Conservation (phyloP, 768 basidiomycete genomes). For the Boletus rubroflammeus region DNA sequence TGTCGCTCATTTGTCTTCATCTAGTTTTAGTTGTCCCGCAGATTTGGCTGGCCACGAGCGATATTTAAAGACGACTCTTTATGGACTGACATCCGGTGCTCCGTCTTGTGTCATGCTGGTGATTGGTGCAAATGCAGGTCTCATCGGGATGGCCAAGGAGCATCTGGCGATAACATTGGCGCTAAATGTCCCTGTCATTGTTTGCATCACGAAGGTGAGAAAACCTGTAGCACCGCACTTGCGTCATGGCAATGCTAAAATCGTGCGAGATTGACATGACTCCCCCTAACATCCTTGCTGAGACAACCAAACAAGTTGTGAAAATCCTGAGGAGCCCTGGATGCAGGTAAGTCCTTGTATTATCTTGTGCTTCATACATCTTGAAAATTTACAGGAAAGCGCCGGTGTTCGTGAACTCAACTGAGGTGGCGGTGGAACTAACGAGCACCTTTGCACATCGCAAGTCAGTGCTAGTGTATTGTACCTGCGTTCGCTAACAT, state of each 20-base stretch:
- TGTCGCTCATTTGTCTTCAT: not conserved
- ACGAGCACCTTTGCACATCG: conserved; percentile 72
- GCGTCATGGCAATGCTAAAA: not conserved
- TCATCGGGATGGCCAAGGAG: conserved; percentile 93
- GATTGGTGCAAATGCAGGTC: conserved; percentile 91
- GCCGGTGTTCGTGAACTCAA: conserved; percentile 80
- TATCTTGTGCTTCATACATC: not conserved
- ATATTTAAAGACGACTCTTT: conserved; percentile 89
- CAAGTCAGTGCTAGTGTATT: conserved; percentile 41
- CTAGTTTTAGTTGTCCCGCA: conserved; percentile 26
- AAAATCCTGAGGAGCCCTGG: conserved; percentile 94
- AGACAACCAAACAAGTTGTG: conserved; percentile 87
- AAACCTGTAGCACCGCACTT: not conserved
- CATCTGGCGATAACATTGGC: conserved; percentile 94
- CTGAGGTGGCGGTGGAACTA: conserved; percentile 77
- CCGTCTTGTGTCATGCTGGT: conserved; percentile 91
- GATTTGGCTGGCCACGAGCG: conserved; percentile 96
- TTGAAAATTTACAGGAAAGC: conserved; percentile 51
- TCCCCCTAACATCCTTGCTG: conserved; percentile 83
- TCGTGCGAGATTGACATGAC: conserved; percentile 85
- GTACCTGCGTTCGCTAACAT: not conserved
- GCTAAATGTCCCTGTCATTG: conserved; percentile 86
- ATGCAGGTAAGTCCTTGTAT: conserved; percentile 57
- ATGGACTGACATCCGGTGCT: conserved; percentile 90
- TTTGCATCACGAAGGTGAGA: conserved; percentile 88